A percentile compares a stretch with the other conserved stretches of the same genome.
These are phyloP conservation scores for Umbellularia californica DNA, from an alignment of 164 flowering plant species.

Conservation along the genomic window DNA sequence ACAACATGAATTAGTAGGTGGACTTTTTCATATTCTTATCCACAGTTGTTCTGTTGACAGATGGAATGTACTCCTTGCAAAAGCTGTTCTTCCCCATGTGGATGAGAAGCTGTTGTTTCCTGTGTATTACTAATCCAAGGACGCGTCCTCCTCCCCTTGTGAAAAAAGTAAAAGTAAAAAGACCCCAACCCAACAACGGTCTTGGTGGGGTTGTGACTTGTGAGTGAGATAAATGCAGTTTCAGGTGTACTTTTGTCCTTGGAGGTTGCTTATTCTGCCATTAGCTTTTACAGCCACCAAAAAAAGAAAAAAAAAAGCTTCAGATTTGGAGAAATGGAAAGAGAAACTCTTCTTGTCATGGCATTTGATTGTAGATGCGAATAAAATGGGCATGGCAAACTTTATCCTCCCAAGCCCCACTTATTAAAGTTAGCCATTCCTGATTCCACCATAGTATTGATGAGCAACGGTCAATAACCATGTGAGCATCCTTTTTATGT, in stretches of 20 bases:
- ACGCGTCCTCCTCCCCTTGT: background rate
- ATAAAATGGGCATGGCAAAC: background rate
- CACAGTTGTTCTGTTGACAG: background rate
- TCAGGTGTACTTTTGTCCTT: slow-evolving; percentile 7
- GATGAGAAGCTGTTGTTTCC: background rate
- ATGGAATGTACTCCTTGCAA: background rate
- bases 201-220: background rate
- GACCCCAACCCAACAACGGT: background rate
- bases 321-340: background rate
- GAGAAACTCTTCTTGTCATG: background rate
- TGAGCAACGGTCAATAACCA: background rate
- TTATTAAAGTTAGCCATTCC: background rate
- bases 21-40: background rate
- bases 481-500: slow-evolving; percentile 1
- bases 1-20: no score
- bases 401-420: background rate
- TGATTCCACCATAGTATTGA: background rate
- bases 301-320: background rate
- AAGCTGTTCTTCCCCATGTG: background rate
- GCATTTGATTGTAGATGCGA: background rate
- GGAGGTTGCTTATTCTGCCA: background rate
- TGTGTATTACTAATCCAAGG: background rate
- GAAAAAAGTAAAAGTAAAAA: background rate
- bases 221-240: background rate
- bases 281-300: background rate